A percentile compares a stretch with the other conserved stretches of the same genome.
Conservation (phyloP, 768 basidiomycete species). For the Kwoniella europaea region DNA sequence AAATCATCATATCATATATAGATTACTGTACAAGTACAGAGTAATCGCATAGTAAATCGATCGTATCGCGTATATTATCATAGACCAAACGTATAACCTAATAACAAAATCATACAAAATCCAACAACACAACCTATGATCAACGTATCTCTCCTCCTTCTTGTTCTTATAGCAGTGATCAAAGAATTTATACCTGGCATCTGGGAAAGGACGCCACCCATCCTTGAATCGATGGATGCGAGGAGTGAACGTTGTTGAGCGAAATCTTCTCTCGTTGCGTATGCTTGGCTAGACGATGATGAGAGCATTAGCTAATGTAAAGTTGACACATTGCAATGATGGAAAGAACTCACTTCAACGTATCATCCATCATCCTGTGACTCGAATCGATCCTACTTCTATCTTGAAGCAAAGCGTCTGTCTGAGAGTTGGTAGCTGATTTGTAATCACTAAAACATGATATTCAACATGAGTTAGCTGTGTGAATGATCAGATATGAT, state of each 20-base stretch:
- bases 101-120: slow-evolving; percentile 71
- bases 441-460: slow-evolving; percentile 76
- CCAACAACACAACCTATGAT: slow-evolving; percentile 88
- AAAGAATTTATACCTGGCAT: slow-evolving; percentile 95
- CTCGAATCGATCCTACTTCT: slow-evolving; percentile 87
- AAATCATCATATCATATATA: background rate
- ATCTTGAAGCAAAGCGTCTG: slow-evolving; percentile 85
- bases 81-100: slow-evolving; percentile 62
- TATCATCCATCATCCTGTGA: slow-evolving; percentile 91
- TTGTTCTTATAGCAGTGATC: slow-evolving; percentile 87
- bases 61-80: background rate
- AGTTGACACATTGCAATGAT: background rate
- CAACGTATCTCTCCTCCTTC: slow-evolving; percentile 84
- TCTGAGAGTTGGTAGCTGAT: slow-evolving; percentile 65
- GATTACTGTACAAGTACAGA: background rate
- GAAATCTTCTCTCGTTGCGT: slow-evolving; percentile 94
- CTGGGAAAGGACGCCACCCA: slow-evolving; percentile 77
- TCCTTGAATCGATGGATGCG: slow-evolving; percentile 78
- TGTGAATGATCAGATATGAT: too few relatives aligned
- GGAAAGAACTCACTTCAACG: slow-evolving; percentile 72
- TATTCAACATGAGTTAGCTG: background rate
- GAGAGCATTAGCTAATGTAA: too few relatives aligned
- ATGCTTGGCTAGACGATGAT: slow-evolving; percentile 66
- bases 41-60: background rate
- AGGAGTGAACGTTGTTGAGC: slow-evolving; percentile 76